Base-by-base conservation (phyloP, 106 monocot genomes). In the Cymbidium sinense region DNA sequence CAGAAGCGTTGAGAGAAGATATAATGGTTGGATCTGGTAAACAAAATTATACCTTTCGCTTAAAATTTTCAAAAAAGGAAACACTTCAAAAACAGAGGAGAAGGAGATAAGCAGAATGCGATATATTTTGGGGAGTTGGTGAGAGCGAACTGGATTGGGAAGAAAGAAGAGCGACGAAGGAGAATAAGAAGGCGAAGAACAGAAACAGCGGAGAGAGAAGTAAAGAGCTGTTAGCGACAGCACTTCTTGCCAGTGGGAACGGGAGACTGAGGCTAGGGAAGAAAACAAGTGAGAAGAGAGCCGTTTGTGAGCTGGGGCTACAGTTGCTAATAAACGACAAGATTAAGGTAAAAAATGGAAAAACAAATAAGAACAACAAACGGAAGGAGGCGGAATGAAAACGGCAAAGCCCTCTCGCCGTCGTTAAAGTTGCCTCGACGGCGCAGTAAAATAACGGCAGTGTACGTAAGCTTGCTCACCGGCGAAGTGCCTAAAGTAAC, bases 141-240 rank as follows among this genome's bases (percentile, higher is more conserved):
- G 55, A 70, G 84, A 75, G 62, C 25, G 65, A 47, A 39, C 62
- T 31, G 43, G 20, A 58, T n/a, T 2, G 28, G 41, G 11, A 17
- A 12, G 41, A 75, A 61, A 21, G 30, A 77, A 34, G 55, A 43
- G 35, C 39, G 23, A 37, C 13, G 52, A 73, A 51, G 78, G 61
- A 74, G 74, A 61, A 47, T 39, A 58, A 13, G 54, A 62, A 75
- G 80, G 50, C 23, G 73, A 33, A 13, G 58, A 77, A 37, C 11
- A 76, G 44, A 70, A 76, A 81, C 43, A 81, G 67, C 27, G 74
- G 67, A 74, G 78, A 74, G 61, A 71, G 75, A 74, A 69, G 64
- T 47, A 78, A 77, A 78, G 61, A 77, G 81, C 61, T 80, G 71
- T 72, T 69, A 31, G 34, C 47, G 36, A 61, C 77, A 69, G 76